Evolutionary conservation across 371 early-diverging fungal species (phyloP).

Genomic region (Nematocida parisii): DNA sequence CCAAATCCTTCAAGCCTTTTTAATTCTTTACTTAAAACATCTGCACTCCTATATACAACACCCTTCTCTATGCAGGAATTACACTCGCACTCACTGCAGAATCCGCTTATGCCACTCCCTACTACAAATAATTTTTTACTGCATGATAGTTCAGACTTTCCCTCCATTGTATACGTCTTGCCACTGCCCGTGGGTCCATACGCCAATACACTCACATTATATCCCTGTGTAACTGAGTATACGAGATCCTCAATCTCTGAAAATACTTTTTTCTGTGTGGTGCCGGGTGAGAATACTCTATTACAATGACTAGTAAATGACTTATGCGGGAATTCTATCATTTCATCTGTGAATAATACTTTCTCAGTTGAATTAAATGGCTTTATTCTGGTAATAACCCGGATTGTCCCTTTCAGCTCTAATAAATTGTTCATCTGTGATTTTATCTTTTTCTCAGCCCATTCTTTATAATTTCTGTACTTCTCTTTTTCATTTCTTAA

Average conservation of each 20-base stretch:
- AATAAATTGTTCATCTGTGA: conserved; percentile 42
- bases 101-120: not conserved
- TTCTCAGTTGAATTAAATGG: conserved; percentile 72
- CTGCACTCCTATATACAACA: conserved; percentile 82
- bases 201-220: conserved; percentile 94
- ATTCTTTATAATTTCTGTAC: conserved; percentile 1
- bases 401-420: conserved; percentile 90
- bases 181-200: conserved; percentile 99
- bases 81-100: not conserved
- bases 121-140: not conserved
- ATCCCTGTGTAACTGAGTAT: conserved; percentile 89
- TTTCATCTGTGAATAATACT: conserved; percentile 62
- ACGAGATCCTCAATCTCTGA: conserved; percentile 86
- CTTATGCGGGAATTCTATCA: conserved; percentile 55
- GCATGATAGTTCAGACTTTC: conserved; percentile 68
- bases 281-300: conserved; percentile 76
- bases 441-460: conserved; percentile 42
- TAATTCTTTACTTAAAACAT: conserved; percentile 78
- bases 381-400: conserved; percentile 89
- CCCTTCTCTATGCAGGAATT: conserved; percentile 71
- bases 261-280: conserved; percentile 80
- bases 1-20: conserved; percentile 75
- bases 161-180: conserved; percentile 79
- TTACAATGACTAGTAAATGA: conserved; percentile 76
- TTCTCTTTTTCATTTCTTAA: not conserved